Evolutionary conservation across 2,329 filamentous ascomycete species (phyloP).

Genomic region (Aspergillus viridinutans): DNA sequence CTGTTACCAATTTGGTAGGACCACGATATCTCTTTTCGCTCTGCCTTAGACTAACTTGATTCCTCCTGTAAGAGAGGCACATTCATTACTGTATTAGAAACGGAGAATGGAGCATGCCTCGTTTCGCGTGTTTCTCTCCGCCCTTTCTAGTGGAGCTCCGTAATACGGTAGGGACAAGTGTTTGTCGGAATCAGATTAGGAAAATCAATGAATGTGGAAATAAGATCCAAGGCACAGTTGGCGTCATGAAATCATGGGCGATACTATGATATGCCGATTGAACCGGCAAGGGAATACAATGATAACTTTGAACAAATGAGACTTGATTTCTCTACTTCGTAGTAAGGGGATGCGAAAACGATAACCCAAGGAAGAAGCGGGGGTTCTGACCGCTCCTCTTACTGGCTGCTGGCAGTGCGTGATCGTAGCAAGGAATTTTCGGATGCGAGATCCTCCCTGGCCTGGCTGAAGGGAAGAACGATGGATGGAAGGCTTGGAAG

Average conservation of each 20-base stretch:
- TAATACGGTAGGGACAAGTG: background rate
- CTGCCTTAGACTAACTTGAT: background rate
- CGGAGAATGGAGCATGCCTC: background rate
- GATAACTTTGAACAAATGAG: background rate
- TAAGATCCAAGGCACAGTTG: background rate
- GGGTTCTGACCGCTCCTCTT: background rate
- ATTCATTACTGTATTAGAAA: background rate
- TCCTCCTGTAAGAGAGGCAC: too few species aligned
- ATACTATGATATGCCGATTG: background rate
- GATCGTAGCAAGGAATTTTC: conserved; percentile 22
- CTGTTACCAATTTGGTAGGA: background rate
- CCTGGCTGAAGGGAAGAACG: conserved; percentile 11
- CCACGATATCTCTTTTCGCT: background rate
- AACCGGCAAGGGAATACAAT: background rate
- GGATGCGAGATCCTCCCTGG: conserved; percentile 22
- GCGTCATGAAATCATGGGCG: background rate
- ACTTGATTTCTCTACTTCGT: background rate
- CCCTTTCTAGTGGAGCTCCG: background rate
- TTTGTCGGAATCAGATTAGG: too few species aligned
- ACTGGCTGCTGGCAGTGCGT: background rate
- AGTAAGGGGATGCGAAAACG: background rate
- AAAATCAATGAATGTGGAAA: background rate
- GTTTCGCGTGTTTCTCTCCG: background rate
- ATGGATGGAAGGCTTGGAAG: conserved; percentile 18
- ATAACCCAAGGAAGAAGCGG: background rate